These are phyloP conservation scores for Nicotiana noctiflora DNA, from an alignment of 257 asterid genomes.

Conservation along the genomic window DNA sequence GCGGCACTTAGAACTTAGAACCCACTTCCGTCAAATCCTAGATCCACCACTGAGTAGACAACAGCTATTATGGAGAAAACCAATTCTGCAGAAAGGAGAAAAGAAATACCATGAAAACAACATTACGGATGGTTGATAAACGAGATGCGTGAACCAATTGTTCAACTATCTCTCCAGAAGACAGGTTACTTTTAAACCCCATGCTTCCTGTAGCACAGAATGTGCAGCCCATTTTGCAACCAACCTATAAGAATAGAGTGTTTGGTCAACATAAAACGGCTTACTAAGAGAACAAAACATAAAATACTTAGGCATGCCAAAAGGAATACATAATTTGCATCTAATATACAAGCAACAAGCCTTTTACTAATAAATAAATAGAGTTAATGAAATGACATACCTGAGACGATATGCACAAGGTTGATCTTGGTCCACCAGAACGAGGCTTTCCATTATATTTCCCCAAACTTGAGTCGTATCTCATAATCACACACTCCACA, in stretches of 20 bases:
- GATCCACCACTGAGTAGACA: neutral
- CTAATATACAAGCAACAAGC: neutral
- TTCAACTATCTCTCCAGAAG: conserved; percentile 89
- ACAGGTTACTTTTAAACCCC: conserved; percentile 87
- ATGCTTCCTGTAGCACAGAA: conserved; percentile 98
- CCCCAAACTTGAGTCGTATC: conserved; percentile 84
- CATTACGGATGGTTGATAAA: conserved; percentile 71
- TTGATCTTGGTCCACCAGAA: conserved; percentile 86
- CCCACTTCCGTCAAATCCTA: neutral
- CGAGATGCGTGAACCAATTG: conserved; percentile 90
- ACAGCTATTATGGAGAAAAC: neutral
- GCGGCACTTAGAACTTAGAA: neutral
- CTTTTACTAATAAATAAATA: neutral
- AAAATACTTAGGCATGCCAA: neutral
- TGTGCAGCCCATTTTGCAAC: conserved; percentile 98
- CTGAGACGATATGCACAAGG: conserved; percentile 96
- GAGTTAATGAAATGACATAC: conserved; percentile 20
- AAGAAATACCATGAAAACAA: conserved; percentile 82
- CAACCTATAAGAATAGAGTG: conserved; percentile 45
- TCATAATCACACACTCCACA: conserved; percentile 94
- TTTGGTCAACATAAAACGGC: neutral
- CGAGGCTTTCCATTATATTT: conserved; percentile 82
- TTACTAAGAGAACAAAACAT: neutral
- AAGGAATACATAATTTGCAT: neutral
- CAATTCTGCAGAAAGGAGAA: neutral